Base-by-base conservation (phyloP, 495 filamentous ascomycete species). In the Lichina pygmaea region DNA sequence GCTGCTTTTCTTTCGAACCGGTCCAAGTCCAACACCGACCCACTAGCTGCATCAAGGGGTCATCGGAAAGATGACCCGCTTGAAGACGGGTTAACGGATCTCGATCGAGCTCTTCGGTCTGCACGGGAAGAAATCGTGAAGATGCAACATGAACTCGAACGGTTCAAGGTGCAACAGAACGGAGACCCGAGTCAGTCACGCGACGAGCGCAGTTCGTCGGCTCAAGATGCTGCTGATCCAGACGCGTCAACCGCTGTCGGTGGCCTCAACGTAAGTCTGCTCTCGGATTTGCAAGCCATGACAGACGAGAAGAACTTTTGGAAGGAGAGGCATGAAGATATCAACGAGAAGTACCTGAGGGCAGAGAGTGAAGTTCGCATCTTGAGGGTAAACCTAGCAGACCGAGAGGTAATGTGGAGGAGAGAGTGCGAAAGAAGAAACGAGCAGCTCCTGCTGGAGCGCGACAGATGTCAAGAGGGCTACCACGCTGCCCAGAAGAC, bases 71-170 rank as follows among this genome's bases (percentile, higher is more conserved):
- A 39, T 11, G 36, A 15, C 11, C 11, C 13, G 1, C 13, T 39
- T 39, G 36, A 39, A 6, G 36, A 39, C 36, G 36, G 36, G 3
- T 6, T 39, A 15, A 39, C 36, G 34, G 45, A 46, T 30, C 45
- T 46, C 31, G 45, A 46, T 30, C n/a, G 45, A 42, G 45, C 45
- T 46, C 45, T 46, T 30, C 45, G 40, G 37, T 10, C 36, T 5
- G 15, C 45, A 7, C 33, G 36, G 36, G 45, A 46, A 12, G 45
- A 46, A 13, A 36, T 39, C n/a, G 40, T 33, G 12, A 46, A 46
- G 45, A 17, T 46, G 36, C 37, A 46, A 31, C 34, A 46, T 15
- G 34, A 46, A 36, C 15, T 46, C 13, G 45, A 46, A 37, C 36
- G 40, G 36, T 46, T 30, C 36, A 38, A 31, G 33, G 33, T 6